Percentiles rank a stretch among this genome's conserved stretches.
phyloP scores from a whole-genome alignment of 306 rosid genomes.

The Fragaria ananassa region DNA sequence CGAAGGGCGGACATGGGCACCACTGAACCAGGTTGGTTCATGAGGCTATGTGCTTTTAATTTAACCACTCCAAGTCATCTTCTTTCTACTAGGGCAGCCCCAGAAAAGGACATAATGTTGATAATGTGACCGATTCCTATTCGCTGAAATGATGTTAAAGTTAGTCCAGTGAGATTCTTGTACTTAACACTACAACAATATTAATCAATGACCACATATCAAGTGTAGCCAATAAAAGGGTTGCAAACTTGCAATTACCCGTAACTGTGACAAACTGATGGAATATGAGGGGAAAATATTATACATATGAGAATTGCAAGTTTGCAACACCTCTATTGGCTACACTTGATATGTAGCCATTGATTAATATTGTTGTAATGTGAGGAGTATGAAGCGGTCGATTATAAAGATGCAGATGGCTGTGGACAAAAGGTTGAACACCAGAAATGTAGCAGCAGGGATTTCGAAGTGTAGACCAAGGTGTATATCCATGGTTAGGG shows the following conservation, averaged over 20 bases:
- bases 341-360: too few relatives aligned
- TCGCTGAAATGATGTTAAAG: conserved; percentile 24
- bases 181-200: not conserved
- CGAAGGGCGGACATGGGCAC: conserved; percentile 30
- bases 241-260: too few relatives aligned
- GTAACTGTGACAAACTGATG: too few relatives aligned
- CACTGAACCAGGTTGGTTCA: conserved; percentile 4
- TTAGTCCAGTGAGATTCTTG: not conserved
- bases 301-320: too few relatives aligned
- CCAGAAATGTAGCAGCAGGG: conserved; percentile 22
- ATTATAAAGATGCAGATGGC: conserved; percentile 23
- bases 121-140: conserved; percentile 29
- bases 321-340: too few relatives aligned
- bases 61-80: conserved; percentile 15
- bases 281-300: too few relatives aligned
- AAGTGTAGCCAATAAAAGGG: too few relatives aligned
- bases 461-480: conserved; percentile 27
- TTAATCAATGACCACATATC: too few relatives aligned
- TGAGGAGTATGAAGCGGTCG: conserved; percentile 12
- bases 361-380: too few relatives aligned
- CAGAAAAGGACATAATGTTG: conserved; percentile 3
- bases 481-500: conserved; percentile 31
- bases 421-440: conserved; percentile 31
- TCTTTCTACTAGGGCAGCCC: conserved; percentile 28
- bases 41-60: not conserved